These are phyloP conservation scores for Aspergillus carbonarius DNA, from an alignment of 2,329 filamentous ascomycete species.

Conservation along the genomic window DNA sequence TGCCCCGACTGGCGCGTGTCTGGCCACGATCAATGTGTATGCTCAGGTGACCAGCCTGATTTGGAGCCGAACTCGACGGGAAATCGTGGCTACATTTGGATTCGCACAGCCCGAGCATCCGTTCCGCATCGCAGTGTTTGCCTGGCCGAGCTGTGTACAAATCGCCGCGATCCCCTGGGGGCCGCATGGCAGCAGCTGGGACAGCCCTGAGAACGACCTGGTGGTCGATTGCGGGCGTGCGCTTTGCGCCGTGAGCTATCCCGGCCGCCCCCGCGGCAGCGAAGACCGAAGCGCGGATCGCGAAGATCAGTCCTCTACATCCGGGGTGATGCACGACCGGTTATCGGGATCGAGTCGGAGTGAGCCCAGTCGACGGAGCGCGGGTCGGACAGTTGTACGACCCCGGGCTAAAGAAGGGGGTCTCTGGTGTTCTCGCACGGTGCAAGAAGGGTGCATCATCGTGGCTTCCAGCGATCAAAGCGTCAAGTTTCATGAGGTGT, in stretches of 20 bases:
- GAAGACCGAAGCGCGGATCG: slow-evolving; percentile 10
- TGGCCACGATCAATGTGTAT: slow-evolving; percentile 88
- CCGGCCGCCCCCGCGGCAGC: slow-evolving; percentile 56
- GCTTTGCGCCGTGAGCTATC: slow-evolving; percentile 84
- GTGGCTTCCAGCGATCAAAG: slow-evolving; percentile 89
- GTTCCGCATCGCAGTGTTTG: slow-evolving; percentile 86
- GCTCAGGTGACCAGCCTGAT: slow-evolving; percentile 92
- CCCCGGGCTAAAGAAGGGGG: slow-evolving; percentile 51
- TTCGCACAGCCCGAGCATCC: slow-evolving; percentile 89
- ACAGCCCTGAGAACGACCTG: slow-evolving; percentile 24
- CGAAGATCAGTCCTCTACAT: slow-evolving; percentile 14
- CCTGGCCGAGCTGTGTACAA: slow-evolving; percentile 88
- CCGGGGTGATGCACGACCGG: slow-evolving; percentile 8
- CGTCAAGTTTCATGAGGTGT: slow-evolving; percentile 94
- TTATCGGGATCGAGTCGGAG: slow-evolving; percentile 2
- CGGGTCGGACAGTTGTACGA: slow-evolving; percentile 24
- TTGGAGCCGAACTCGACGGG: slow-evolving; percentile 80
- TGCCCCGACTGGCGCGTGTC: slow-evolving; percentile 73
- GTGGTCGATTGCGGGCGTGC: slow-evolving; percentile 53
- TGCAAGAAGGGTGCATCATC: slow-evolving; percentile 78
- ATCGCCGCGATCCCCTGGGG: slow-evolving; percentile 84
- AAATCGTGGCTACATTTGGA: slow-evolving; percentile 91
- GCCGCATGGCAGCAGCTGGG: slow-evolving; percentile 47
- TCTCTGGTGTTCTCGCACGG: slow-evolving; percentile 56
- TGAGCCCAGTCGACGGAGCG: slow-evolving; percentile 12